These are phyloP conservation scores for Citrus cavaleriei DNA, from an alignment of 345 rosid species.

Conservation along the genomic window DNA sequence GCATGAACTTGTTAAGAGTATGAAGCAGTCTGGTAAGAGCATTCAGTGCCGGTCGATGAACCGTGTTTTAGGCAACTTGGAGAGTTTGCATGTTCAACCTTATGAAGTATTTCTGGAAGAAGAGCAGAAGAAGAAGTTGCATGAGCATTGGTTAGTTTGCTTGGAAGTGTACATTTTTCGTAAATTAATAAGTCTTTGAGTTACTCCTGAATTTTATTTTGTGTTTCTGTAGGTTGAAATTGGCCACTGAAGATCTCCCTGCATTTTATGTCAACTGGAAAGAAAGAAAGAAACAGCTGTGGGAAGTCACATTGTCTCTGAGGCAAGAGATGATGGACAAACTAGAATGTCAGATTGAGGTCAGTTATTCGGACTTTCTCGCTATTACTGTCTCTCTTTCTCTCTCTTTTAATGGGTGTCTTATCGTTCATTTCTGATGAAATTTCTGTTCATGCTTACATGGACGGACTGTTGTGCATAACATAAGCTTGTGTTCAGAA, in stretches of 20 bases:
- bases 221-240: slow-evolving; percentile 51
- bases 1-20: slow-evolving; percentile 75
- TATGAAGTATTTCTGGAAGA: slow-evolving; percentile 89
- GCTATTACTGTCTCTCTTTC: background rate
- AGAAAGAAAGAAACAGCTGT: slow-evolving; percentile 46
- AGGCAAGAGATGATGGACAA: slow-evolving; percentile 57
- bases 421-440: background rate
- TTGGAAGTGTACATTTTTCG: slow-evolving; percentile 19
- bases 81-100: slow-evolving; percentile 67
- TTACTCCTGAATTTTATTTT: slow-evolving; percentile 2
- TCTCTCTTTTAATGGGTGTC: background rate
- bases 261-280: slow-evolving; percentile 67
- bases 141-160: slow-evolving; percentile 70
- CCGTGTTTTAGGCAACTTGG: slow-evolving; percentile 67
- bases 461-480: background rate
- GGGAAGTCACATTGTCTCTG: slow-evolving; percentile 45
- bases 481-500: background rate
- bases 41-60: slow-evolving; percentile 69
- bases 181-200: background rate
- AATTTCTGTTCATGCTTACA: background rate
- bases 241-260: slow-evolving; percentile 70
- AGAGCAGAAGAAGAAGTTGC: slow-evolving; percentile 78
- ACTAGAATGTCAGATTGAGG: slow-evolving; percentile 43
- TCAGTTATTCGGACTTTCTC: slow-evolving; percentile 18
- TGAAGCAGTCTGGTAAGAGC: slow-evolving; percentile 85